Base-by-base conservation (phyloP, 164 flowering plant species). In the Platanus orientalis region DNA sequence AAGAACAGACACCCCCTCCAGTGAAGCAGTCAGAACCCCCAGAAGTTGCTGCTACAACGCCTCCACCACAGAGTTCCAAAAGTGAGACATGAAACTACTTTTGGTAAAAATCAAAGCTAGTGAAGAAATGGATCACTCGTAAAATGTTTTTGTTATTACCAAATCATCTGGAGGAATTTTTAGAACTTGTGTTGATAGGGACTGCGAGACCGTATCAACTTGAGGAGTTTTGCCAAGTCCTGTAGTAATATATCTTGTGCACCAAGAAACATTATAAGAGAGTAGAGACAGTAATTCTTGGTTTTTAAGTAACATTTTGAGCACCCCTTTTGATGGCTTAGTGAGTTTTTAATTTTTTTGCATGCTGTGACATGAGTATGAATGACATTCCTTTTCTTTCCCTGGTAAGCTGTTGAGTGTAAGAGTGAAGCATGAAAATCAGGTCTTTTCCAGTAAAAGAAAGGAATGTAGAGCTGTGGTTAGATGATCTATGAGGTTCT, bases 61-160 rank as follows among this genome's bases (percentile, higher is more conserved):
- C 76, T 64, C 64, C 75, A 57, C 30, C 71, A 11, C 63, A 72
- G 60, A 69, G 69, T 32, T 71, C 72, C 13, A 75, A 76, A 55
- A 76, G 40, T 21, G 73, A 75, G 68, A 53, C 54, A 59, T 66
- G 71, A 36, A 21, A 12, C 34, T 25, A 28, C 17, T 27, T 7
- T 45, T 45, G 49, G 20, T 45, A 16, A 6, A 0, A 16, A 16
- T 7, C 11, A 25, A 52, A 62, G 26, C 50, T 7, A 36, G 7
- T 3, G 25, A 16, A 58, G 10, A 54, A 7, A 58, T 7, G 21
- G 17, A 50, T 19, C 27, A 16, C 30, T 54, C 68, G 57, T 34
- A 24, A 28, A 45, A 36, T 36, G 10, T 14, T 14, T 36, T 36
- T 10, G 42, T 36, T 36, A 36, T 36, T 36, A 36, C 42, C 42